Evolutionary conservation across 106 monocot species (phyloP).

Genomic region (Dioscorea zingiberensis): DNA sequence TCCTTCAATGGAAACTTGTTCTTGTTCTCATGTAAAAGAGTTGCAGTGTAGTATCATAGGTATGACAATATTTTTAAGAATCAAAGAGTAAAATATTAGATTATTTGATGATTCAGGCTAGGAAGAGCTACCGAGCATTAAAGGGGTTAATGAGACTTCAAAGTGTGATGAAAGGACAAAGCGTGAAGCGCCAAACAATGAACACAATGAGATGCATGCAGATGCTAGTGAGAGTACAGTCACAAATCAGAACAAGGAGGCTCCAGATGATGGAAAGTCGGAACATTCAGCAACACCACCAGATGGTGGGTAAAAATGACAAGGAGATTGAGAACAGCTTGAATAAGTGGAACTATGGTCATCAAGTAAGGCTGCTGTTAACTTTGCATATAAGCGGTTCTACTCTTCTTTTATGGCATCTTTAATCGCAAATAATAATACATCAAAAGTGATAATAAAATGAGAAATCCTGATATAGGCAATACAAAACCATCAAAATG

Average conservation of each 20-base stretch:
- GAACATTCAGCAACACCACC: slow-evolving; percentile 23
- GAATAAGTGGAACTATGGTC: slow-evolving; percentile 42
- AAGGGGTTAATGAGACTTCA: slow-evolving; percentile 71
- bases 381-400: neutral
- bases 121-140: slow-evolving; percentile 56
- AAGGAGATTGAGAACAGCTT: slow-evolving; percentile 32
- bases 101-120: slow-evolving; percentile 40
- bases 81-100: too few species aligned
- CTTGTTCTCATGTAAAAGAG: too few species aligned
- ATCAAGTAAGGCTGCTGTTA: slow-evolving; percentile 25
- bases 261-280: slow-evolving; percentile 56
- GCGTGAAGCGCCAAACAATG: slow-evolving; percentile 60
- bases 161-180: slow-evolving; percentile 49
- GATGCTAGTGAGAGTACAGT: slow-evolving; percentile 59
- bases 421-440: too few species aligned
- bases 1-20: too few species aligned
- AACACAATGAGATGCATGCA: slow-evolving; percentile 75
- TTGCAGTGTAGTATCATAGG: too few species aligned
- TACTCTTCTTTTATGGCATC: too few species aligned
- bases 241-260: slow-evolving; percentile 50
- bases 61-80: too few species aligned
- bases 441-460: too few species aligned
- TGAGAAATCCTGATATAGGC: too few species aligned
- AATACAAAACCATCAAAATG: too few species aligned
- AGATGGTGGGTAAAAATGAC: slow-evolving; percentile 12